A percentile compares a stretch with the other conserved stretches of the same genome.
Evolutionary conservation across 495 filamentous ascomycete species (phyloP).

Genomic region (Hyaloscypha variabilis): DNA sequence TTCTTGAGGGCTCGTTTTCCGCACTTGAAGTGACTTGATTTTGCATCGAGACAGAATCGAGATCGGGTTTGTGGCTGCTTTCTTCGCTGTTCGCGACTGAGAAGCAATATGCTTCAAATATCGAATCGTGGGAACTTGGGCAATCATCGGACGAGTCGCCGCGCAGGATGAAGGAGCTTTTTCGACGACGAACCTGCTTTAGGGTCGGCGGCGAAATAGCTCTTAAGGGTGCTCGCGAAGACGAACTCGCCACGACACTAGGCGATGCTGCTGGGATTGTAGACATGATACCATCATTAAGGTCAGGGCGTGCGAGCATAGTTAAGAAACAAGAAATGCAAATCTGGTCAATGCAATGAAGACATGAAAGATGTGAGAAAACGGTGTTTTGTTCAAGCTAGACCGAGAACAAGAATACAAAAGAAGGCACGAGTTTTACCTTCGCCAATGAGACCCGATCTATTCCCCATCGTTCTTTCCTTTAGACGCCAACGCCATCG

Average conservation of each 20-base stretch:
- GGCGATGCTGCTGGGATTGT: background rate
- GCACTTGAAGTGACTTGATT: slow-evolving; percentile 3
- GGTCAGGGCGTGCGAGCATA: background rate
- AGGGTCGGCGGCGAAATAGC: slow-evolving; percentile 28
- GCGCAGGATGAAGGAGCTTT: slow-evolving; percentile 31
- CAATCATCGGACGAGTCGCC: slow-evolving; percentile 39
- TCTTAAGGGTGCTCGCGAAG: background rate
- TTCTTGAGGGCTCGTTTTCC: slow-evolving; percentile 7
- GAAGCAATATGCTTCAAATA: slow-evolving; percentile 39
- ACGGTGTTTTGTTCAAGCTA: slow-evolving; percentile 6
- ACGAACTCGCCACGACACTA: background rate
- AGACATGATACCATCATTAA: slow-evolving; percentile 11
- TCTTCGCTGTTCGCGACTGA: slow-evolving; percentile 35
- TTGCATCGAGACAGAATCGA: slow-evolving; percentile 30
- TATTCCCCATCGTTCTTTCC: slow-evolving; percentile 27
- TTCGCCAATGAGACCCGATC: no score
- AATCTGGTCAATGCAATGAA: slow-evolving; percentile 1
- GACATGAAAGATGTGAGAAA: background rate
- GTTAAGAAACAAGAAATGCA: background rate
- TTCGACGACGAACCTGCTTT: slow-evolving; percentile 23
- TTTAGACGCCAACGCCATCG: slow-evolving; percentile 22
- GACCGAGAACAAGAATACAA: slow-evolving; percentile 7
- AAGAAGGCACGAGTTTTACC: background rate
- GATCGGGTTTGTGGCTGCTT: slow-evolving; percentile 19
- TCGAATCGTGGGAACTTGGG: slow-evolving; percentile 40